Evolutionary conservation across 106 monocot genomes (phyloP).

Genomic region (Dendrobium officinale): DNA sequence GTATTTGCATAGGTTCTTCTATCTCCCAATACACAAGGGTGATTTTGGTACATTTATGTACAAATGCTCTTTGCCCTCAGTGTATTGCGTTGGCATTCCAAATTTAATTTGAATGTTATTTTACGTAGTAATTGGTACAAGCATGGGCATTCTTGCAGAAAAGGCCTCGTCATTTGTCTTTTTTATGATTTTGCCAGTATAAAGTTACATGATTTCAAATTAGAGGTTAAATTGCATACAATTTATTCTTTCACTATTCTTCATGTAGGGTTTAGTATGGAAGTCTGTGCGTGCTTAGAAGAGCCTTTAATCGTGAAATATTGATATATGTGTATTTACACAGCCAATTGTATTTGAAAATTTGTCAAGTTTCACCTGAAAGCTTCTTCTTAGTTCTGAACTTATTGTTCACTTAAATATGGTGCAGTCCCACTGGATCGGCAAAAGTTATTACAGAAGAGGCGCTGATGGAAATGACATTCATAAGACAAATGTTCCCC

Average conservation of each 20-base stretch:
- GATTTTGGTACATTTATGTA: not conserved
- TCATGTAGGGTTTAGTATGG: not conserved
- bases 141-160: too few species aligned
- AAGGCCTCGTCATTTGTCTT: too few species aligned
- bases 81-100: too few species aligned
- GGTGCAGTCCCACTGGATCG: conserved; percentile 89
- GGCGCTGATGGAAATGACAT: conserved; percentile 91
- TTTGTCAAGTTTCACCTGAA: not conserved
- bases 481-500: conserved; percentile 92
- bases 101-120: too few species aligned
- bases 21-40: not conserved
- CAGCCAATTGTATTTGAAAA: not conserved
- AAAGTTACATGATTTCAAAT: too few species aligned
- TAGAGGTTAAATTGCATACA: too few species aligned
- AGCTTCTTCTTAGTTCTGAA: not conserved
- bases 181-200: too few species aligned
- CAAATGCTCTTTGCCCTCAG: not conserved
- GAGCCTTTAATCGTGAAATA: not conserved
- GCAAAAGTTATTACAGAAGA: conserved; percentile 76
- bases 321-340: not conserved
- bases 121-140: too few species aligned
- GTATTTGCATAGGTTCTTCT: not conserved
- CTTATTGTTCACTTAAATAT: not conserved
- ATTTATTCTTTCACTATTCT: too few species aligned
- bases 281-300: too few species aligned